Evolutionary conservation across 2,329 filamentous ascomycete species (phyloP).

Genomic region (Rachicladosporium sp.): DNA sequence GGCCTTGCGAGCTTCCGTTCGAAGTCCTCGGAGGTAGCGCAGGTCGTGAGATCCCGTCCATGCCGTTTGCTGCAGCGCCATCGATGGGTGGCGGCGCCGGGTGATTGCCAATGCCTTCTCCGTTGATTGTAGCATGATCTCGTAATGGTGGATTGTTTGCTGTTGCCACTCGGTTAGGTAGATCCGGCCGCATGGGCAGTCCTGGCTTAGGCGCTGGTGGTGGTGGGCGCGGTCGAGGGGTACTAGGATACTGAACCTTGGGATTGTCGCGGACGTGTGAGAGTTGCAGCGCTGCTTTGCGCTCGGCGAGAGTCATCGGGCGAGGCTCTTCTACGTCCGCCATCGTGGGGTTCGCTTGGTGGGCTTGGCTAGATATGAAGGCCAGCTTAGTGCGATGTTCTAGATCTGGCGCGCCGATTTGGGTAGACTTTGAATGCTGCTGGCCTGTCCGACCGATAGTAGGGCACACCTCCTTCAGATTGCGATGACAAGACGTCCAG

Average conservation of each 20-base stretch:
- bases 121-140: constrained; percentile 23
- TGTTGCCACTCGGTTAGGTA: constrained; percentile 22
- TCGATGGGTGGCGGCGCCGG: constrained; percentile 17
- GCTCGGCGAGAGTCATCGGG: constrained; percentile 29
- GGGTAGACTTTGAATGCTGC: no score
- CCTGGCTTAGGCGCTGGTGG: constrained; percentile 24
- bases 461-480: no score
- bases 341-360: constrained; percentile 7
- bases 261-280: constrained; percentile 26
- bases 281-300: constrained; percentile 37
- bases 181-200: constrained; percentile 9
- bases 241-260: not conserved
- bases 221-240: constrained; percentile 19
- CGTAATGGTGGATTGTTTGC: constrained; percentile 29
- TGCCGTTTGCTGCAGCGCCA: constrained; percentile 10
- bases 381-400: no score
- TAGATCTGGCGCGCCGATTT: no score
- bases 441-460: no score
- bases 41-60: constrained; percentile 21
- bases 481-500: no score
- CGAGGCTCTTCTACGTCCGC: constrained; percentile 13
- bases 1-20: constrained; percentile 23
- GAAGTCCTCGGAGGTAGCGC: constrained; percentile 35
- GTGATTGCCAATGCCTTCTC: constrained; percentile 26
- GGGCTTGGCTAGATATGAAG: no score